These are phyloP conservation scores for Diplodia sapinea DNA, from an alignment of 2,329 filamentous ascomycete genomes.

Conservation along the genomic window DNA sequence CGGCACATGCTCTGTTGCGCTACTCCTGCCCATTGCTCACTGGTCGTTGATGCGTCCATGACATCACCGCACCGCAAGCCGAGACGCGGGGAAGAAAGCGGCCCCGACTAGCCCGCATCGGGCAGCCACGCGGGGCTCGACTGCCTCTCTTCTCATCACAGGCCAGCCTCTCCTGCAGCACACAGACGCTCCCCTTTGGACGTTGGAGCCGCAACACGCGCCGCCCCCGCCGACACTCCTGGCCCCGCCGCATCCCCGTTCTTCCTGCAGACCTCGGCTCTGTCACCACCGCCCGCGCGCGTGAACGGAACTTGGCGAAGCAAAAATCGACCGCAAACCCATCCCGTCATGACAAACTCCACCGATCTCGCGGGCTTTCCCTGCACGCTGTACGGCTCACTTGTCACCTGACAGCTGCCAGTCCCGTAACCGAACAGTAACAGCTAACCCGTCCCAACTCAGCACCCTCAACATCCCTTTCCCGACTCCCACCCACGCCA, in stretches of 20 bases:
- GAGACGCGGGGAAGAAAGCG: slow-evolving; percentile 8
- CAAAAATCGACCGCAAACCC: neutral
- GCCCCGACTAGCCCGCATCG: neutral
- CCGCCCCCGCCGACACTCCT: neutral
- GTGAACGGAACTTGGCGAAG: neutral
- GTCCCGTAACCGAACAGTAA: no score
- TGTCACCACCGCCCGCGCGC: slow-evolving; percentile 5
- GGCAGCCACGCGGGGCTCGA: slow-evolving; percentile 3
- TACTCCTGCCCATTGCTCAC: neutral
- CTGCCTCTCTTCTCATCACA: neutral
- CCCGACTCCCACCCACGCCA: slow-evolving; percentile 77
- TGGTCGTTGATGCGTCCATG: slow-evolving; percentile 9
- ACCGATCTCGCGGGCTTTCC: slow-evolving; percentile 40
- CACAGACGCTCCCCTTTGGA: neutral
- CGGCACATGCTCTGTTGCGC: slow-evolving; percentile 2
- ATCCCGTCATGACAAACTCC: slow-evolving; percentile 24
- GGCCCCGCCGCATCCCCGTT: neutral
- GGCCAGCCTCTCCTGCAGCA: neutral
- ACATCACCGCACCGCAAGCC: slow-evolving; percentile 10
- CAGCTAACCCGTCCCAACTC: slow-evolving; percentile 6
- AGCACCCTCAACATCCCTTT: slow-evolving; percentile 81
- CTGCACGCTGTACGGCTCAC: slow-evolving; percentile 46
- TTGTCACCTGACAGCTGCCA: neutral
- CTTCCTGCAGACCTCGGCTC: slow-evolving; percentile 2
- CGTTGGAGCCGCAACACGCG: slow-evolving; percentile 16